Percentiles rank a stretch among this genome's conserved stretches.
Conservation (phyloP, 441 rosid species). For the Gossypium trilobum region DNA sequence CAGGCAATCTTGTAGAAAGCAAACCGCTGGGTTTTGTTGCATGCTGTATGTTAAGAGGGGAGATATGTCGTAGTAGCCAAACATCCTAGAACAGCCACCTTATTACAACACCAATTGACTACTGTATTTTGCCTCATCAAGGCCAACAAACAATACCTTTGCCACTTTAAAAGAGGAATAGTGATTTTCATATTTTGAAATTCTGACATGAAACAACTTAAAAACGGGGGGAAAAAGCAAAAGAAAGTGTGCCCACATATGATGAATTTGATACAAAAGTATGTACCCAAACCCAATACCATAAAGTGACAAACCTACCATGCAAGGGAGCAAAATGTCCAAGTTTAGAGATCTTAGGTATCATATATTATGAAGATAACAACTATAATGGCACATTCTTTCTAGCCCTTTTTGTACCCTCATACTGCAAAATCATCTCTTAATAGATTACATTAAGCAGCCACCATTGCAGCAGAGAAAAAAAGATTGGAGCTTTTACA, state of each 20-base stretch:
- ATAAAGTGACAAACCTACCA: slow-evolving; percentile 6
- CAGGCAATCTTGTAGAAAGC: not conserved
- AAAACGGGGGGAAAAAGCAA: not conserved
- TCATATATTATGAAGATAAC: slow-evolving; percentile 1
- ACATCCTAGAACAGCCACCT: not conserved
- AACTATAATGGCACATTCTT: not conserved
- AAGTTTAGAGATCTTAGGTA: slow-evolving; percentile 5
- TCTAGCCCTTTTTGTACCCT: slow-evolving; percentile 2
- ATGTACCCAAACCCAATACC: not conserved
- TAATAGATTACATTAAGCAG: not conserved
- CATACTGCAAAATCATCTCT: slow-evolving; percentile 6
- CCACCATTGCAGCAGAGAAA: slow-evolving; percentile 7
- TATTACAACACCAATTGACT: not conserved
- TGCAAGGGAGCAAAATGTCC: not conserved
- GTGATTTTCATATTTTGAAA: not conserved
- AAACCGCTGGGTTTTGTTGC: not conserved
- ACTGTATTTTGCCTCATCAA: not conserved
- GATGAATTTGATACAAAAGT: not conserved
- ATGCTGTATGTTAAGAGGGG: not conserved
- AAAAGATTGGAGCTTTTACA: slow-evolving; percentile 20
- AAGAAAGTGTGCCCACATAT: not conserved
- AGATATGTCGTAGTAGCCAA: not conserved
- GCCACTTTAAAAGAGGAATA: not conserved
- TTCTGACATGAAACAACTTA: not conserved
- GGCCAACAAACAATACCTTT: not conserved